Conservation (phyloP, 371 early-diverging fungal species). For the Capillidium rhysosporum region DNA sequence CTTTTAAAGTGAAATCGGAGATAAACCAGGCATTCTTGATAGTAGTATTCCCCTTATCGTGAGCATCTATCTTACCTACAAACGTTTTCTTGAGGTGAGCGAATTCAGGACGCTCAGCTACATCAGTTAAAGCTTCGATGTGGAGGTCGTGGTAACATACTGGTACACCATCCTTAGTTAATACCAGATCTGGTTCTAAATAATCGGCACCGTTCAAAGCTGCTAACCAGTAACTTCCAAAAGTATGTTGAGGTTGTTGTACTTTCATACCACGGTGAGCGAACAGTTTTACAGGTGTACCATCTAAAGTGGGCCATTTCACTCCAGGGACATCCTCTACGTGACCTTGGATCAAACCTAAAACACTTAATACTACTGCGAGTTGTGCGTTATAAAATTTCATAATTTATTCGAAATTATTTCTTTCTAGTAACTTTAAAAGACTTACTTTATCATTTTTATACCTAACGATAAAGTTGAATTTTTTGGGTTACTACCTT, state of each 20-base stretch:
- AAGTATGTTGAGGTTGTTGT: conserved; percentile 20
- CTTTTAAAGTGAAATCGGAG: conserved; percentile 16
- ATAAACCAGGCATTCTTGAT: conserved; percentile 18
- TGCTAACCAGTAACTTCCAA: conserved; percentile 19
- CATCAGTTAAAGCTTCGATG: conserved; percentile 15
- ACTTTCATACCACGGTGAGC: conserved; percentile 25
- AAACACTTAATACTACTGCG: no score
- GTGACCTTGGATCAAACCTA: not conserved
- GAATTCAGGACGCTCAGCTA: conserved; percentile 12
- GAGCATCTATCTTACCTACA: conserved; percentile 9
- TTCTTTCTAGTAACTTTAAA: no score
- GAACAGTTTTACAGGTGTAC: conserved; percentile 11
- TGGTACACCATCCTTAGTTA: conserved; percentile 19
- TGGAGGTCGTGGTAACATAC: conserved; percentile 19
- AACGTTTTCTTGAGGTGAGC: conserved; percentile 11
- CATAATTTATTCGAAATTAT: no score
- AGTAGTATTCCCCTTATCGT: not conserved
- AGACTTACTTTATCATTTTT: no score
- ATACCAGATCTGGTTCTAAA: conserved; percentile 20
- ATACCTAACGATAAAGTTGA: no score
- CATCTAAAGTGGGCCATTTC: conserved; percentile 17
- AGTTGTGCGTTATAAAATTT: no score
- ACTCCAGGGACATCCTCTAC: not conserved
- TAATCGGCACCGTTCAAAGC: conserved; percentile 18
- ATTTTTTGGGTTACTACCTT: no score